Evolutionary conservation across 805 yeast genomes (phyloP), one percentile per base, ranked within the genome.

Genomic region (Hanseniaspora lindneri): DNA sequence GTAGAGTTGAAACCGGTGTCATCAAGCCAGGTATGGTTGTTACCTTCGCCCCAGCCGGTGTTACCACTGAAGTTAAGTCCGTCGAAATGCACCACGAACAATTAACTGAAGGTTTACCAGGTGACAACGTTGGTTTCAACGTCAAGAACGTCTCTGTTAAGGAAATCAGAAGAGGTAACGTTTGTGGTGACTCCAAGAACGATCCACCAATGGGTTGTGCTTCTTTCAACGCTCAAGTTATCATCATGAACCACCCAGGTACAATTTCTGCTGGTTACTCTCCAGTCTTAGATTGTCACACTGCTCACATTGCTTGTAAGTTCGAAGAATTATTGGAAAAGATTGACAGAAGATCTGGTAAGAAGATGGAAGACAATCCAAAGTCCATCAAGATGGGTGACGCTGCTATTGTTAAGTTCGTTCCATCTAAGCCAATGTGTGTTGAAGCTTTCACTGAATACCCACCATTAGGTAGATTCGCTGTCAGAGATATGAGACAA

Each of bases 401-500:
- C 74, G 87, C 94, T 73, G 89, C 95, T 60, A 81, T 86, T 66
- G 96, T 92, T 60, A 80, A 79, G 66, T 76, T 88, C 74, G 79
- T 86, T 63, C 83, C 89, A 61, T 69, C 83, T 63, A 87, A 83
- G 77, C 88, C 95, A 64, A 77, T 89, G 75, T 88, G 96, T 72
- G 94, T 88, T 60, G 96, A 89, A 74, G 77, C 89, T 61, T 89
- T 79, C 80, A 73, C 79, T 66, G 92, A 86, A 67, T 87, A 89
- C 80, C 95, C 89, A 70, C 95, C 94, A 74, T 73, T 89, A 71
- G 92, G 95, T 74, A 87, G 97, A 81, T 76, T 89, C 74, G 89
- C 89, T 70, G 96, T 87, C 79, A 88, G 96, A 83, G 96, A 87
- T 76, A 87, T 87, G 96, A 84, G 96, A 83, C 96, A 87, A 77